phyloP scores from a whole-genome alignment of 2,329 filamentous ascomycete species.

The Tolypocladium capitatum region DNA sequence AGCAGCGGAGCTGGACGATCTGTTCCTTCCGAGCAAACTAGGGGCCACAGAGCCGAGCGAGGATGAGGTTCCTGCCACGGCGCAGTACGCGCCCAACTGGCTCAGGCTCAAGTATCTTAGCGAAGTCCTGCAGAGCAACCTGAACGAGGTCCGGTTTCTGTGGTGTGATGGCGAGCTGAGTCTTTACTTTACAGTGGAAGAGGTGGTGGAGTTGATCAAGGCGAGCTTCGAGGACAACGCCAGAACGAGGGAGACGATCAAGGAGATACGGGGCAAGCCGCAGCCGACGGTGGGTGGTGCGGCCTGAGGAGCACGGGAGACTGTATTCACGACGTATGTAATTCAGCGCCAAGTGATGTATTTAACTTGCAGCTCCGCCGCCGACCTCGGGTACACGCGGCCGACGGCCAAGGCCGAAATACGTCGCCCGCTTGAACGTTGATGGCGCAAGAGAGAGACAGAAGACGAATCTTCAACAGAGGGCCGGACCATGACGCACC shows the following conservation, averaged over 20 bases:
- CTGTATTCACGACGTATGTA: neutral
- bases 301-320: neutral
- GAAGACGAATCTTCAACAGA: neutral
- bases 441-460: neutral
- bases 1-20: slow-evolving; percentile 44
- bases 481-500: neutral
- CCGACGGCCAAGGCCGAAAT: neutral
- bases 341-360: neutral
- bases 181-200: slow-evolving; percentile 45
- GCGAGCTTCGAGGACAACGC: slow-evolving; percentile 52
- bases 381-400: neutral
- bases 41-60: slow-evolving; percentile 11
- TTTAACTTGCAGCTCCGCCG: neutral
- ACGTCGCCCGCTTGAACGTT: neutral
- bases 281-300: slow-evolving; percentile 19
- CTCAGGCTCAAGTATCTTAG: slow-evolving; percentile 50
- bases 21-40: slow-evolving; percentile 39
- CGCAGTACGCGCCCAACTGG: slow-evolving; percentile 49
- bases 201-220: slow-evolving; percentile 49
- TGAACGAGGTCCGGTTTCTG: slow-evolving; percentile 48
- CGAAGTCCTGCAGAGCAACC: slow-evolving; percentile 52
- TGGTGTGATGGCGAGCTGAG: slow-evolving; percentile 56
- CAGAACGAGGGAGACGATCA: slow-evolving; percentile 42
- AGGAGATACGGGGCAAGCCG: slow-evolving; percentile 41
- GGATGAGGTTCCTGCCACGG: slow-evolving; percentile 38